Evolutionary conservation across 2,329 filamentous ascomycete species (phyloP).

Genomic region (Neodidymelliopsis sp.): DNA sequence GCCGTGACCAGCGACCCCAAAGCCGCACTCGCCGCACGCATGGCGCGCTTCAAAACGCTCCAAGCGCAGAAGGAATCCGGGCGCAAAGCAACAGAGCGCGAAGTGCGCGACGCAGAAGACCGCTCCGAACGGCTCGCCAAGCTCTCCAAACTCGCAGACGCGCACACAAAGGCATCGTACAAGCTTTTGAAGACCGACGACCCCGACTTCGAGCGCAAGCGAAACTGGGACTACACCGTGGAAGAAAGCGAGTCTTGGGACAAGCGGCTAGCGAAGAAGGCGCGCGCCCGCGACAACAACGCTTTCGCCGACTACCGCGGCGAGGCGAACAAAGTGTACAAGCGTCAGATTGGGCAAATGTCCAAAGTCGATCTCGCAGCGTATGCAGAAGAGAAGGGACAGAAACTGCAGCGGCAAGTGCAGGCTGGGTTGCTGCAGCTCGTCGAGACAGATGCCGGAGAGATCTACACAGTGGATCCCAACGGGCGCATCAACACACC

Average conservation of each 20-base stretch:
- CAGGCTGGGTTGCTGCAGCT: conserved; percentile 87
- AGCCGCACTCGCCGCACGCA: conserved; percentile 46
- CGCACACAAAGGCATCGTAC: conserved; percentile 86
- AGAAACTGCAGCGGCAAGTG: conserved; percentile 83
- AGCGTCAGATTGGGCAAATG: conserved; percentile 83
- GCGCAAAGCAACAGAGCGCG: conserved; percentile 68
- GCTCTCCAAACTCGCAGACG: conserved; percentile 80
- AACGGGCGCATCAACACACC: conserved; percentile 92
- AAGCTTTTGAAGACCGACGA: conserved; percentile 94
- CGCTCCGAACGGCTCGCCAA: conserved; percentile 55
- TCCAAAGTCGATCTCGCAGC: conserved; percentile 74
- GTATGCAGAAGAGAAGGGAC: conserved; percentile 88
- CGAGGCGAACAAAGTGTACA: conserved; percentile 92
- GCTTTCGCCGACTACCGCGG: conserved; percentile 89
- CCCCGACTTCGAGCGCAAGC: conserved; percentile 95
- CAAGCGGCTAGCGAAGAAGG: conserved; percentile 85
- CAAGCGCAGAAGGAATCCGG: conserved; percentile 69
- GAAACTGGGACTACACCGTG: conserved; percentile 97
- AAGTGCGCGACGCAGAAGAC: conserved; percentile 48
- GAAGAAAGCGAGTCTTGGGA: conserved; percentile 97
- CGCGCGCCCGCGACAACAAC: conserved; percentile 79
- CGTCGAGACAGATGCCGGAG: conserved; percentile 86
- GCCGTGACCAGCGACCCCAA: conserved; percentile 39
- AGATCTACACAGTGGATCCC: conserved; percentile 91
- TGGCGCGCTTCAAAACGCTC: conserved; percentile 84